Evolutionary conservation across 441 rosid genomes (phyloP).

Genomic region (Pelargonium myrrhifolium): DNA sequence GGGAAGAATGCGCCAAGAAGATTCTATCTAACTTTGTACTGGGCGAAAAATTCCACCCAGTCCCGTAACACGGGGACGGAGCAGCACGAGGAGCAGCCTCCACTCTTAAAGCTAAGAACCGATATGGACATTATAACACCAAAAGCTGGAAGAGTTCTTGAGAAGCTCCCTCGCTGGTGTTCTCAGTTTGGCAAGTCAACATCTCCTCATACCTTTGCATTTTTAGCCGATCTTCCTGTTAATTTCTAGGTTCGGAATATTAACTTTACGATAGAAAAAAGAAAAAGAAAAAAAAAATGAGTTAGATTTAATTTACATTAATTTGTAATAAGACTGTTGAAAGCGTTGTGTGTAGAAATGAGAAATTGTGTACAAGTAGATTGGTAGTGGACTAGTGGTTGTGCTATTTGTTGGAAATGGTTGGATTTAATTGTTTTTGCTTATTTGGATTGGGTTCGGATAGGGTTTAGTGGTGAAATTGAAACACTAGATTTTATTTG

Average conservation of each 20-base stretch:
- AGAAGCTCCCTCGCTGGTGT: conserved; percentile 70
- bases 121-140: conserved; percentile 64
- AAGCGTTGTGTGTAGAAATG: not conserved
- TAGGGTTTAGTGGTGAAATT: too few species aligned
- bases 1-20: conserved; percentile 59
- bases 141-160: conserved; percentile 40
- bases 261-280: not conserved
- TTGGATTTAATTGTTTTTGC: not conserved
- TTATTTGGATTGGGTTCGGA: too few species aligned
- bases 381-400: not conserved
- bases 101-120: conserved; percentile 72
- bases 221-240: conserved; percentile 57
- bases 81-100: conserved; percentile 24
- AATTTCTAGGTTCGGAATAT: conserved; percentile 24
- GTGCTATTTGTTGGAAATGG: not conserved
- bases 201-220: conserved; percentile 60
- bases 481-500: too few species aligned
- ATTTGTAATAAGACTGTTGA: not conserved
- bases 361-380: not conserved
- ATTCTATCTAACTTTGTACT: conserved; percentile 49
- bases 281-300: too few species aligned
- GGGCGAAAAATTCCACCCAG: conserved; percentile 30
- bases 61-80: not conserved
- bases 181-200: conserved; percentile 80
- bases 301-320: not conserved